Conservation (phyloP, 176 grass and related monocot species). For the Triticum urartu region DNA sequence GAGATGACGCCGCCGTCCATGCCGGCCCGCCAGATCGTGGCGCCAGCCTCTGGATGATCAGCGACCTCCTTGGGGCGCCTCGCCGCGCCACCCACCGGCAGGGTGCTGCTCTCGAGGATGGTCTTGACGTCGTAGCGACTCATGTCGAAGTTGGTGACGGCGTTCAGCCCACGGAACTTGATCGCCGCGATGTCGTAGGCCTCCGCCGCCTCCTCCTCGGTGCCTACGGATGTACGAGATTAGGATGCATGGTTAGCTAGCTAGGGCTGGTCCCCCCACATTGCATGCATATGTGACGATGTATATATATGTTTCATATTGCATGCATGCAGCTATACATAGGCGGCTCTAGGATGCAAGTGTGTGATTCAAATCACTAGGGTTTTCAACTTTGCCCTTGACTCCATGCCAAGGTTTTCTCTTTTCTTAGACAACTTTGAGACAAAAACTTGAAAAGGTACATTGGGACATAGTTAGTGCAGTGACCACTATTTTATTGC, state of each 20-base stretch:
- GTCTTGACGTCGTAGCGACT: slow-evolving; percentile 69
- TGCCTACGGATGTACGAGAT: slow-evolving; percentile 43
- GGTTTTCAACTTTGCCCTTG: slow-evolving; percentile 36
- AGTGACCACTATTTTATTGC: slow-evolving; percentile 44
- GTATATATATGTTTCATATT: slow-evolving; percentile 21
- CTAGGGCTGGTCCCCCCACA: not conserved
- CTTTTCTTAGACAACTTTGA: slow-evolving; percentile 54
- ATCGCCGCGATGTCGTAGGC: slow-evolving; percentile 82
- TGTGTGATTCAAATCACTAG: slow-evolving; percentile 28
- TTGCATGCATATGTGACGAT: not conserved
- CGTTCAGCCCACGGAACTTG: slow-evolving; percentile 69
- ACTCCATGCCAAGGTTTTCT: slow-evolving; percentile 41
- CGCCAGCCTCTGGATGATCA: slow-evolving; percentile 35
- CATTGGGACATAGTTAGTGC: slow-evolving; percentile 57
- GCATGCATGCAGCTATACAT: slow-evolving; percentile 12
- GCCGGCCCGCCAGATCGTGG: slow-evolving; percentile 46
- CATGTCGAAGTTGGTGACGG: slow-evolving; percentile 84
- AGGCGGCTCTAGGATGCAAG: not conserved
- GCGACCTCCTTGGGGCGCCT: slow-evolving; percentile 50
- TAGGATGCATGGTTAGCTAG: slow-evolving; percentile 20
- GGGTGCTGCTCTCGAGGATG: slow-evolving; percentile 62
- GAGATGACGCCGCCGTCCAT: slow-evolving; percentile 43
- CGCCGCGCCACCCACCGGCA: slow-evolving; percentile 40
- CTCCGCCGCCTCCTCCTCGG: slow-evolving; percentile 80
- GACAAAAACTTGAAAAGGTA: slow-evolving; percentile 56